These are phyloP conservation scores for Coemansia sp. DNA, from an alignment of 192 early-diverging fungal species.

Conservation along the genomic window DNA sequence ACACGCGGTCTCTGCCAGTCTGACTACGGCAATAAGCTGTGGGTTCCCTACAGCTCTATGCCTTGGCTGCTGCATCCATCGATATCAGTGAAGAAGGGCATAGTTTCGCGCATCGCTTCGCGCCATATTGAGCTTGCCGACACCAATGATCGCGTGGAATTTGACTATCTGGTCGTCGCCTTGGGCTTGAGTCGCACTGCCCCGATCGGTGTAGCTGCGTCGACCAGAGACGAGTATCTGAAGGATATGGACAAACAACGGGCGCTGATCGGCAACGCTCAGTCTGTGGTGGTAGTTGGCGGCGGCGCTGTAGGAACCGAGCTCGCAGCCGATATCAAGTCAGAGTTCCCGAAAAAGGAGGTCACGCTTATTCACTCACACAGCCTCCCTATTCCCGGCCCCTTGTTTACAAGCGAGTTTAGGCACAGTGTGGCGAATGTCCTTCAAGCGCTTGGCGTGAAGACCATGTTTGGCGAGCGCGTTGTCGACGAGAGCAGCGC, in stretches of 20 bases:
- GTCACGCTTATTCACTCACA: conserved; percentile 58
- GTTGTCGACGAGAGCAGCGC: conserved; percentile 45
- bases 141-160: conserved; percentile 26
- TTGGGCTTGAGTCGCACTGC: conserved; percentile 40
- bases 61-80: conserved; percentile 48
- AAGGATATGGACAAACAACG: conserved; percentile 25
- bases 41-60: conserved; percentile 35
- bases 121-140: conserved; percentile 36
- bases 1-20: conserved; percentile 34
- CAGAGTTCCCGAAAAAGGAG: conserved; percentile 45
- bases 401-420: conserved; percentile 60
- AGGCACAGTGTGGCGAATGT: conserved; percentile 42
- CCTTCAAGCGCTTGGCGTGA: conserved; percentile 53
- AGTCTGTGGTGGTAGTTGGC: conserved; percentile 69
- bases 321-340: conserved; percentile 67
- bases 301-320: conserved; percentile 80
- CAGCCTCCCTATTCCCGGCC: conserved; percentile 59
- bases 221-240: conserved; percentile 41
- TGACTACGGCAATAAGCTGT: conserved; percentile 38
- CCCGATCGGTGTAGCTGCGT: conserved; percentile 37
- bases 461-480: conserved; percentile 57
- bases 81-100: conserved; percentile 29
- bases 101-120: conserved; percentile 31
- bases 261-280: conserved; percentile 44
- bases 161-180: conserved; percentile 52